Conservation (phyloP, 257 asterid genomes). For the Solanum pimpinellifolium region DNA sequence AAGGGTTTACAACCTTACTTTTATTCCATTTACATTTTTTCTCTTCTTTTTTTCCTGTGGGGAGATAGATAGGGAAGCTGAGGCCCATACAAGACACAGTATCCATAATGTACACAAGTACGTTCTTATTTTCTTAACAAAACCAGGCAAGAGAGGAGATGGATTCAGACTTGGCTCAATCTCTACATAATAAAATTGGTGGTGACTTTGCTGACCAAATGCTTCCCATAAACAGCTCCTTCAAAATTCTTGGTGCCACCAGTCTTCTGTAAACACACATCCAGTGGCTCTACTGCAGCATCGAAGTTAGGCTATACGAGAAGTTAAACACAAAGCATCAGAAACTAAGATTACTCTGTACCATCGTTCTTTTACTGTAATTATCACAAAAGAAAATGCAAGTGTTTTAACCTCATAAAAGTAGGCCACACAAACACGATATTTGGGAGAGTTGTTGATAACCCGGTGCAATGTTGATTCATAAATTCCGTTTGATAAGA, state of each 20-base stretch:
- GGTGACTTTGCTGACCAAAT: conserved; percentile 66
- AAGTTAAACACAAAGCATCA: neutral
- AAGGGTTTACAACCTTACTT: neutral
- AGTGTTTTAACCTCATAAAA: conserved; percentile 56
- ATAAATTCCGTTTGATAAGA: conserved; percentile 63
- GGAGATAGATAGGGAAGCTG: too few relatives aligned
- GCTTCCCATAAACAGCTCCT: conserved; percentile 80
- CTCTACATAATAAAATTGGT: conserved; percentile 41
- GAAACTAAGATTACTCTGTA: neutral
- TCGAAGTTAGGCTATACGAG: conserved; percentile 61
- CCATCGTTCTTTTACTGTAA: neutral
- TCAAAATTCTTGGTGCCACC: conserved; percentile 56
- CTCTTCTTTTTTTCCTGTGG: too few relatives aligned
- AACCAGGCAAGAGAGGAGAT: too few relatives aligned
- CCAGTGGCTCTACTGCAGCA: conserved; percentile 63
- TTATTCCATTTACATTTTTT: too few relatives aligned
- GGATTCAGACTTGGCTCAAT: neutral
- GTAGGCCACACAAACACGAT: conserved; percentile 78
- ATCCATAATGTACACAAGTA: too few relatives aligned
- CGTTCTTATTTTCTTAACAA: too few relatives aligned
- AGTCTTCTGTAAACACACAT: conserved; percentile 39
- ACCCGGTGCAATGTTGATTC: conserved; percentile 89
- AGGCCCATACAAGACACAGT: too few relatives aligned
- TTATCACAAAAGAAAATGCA: neutral
- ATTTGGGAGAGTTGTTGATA: conserved; percentile 42